Percentiles rank a stretch among this genome's conserved stretches.
Evolutionary conservation across 2,329 filamentous ascomycete species (phyloP).

Genomic region (Dactylellina sp.): DNA sequence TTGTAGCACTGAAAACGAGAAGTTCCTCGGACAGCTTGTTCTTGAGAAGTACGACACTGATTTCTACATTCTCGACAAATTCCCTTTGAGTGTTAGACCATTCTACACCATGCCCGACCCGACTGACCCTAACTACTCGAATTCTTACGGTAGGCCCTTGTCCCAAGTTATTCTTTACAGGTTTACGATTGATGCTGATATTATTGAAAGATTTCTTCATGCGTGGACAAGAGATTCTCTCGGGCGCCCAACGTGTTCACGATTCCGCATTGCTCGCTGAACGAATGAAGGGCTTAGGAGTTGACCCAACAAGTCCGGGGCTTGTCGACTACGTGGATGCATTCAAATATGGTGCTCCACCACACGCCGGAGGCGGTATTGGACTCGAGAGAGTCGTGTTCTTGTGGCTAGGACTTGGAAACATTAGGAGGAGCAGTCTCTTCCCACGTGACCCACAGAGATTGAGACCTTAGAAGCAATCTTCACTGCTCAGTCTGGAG

Average conservation of each 20-base stretch:
- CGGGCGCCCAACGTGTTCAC: conserved; percentile 91
- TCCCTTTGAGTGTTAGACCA: conserved; percentile 86
- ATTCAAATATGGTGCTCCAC: conserved; percentile 88
- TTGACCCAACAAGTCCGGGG: conserved; percentile 78
- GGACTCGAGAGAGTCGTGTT: conserved; percentile 85
- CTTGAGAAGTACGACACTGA: conserved; percentile 91
- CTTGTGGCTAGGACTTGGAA: conserved; percentile 60
- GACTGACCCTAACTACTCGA: conserved; percentile 74
- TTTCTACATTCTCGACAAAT: conserved; percentile 97
- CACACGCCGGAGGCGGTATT: conserved; percentile 89
- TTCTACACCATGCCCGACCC: conserved; percentile 91
- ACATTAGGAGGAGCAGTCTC: conserved; percentile 60
- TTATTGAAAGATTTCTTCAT: conserved; percentile 80
- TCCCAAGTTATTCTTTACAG: neutral
- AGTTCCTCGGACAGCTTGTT: conserved; percentile 87
- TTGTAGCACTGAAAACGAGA: conserved; percentile 79
- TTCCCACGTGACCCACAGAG: conserved; percentile 61
- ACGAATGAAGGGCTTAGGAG: conserved; percentile 80
- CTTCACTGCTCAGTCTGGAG: no score
- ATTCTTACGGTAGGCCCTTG: conserved; percentile 66
- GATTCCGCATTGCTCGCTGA: conserved; percentile 79
- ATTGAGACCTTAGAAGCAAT: conserved; percentile 58
- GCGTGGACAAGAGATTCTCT: conserved; percentile 90
- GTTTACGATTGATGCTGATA: conserved; percentile 17
- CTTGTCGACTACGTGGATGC: conserved; percentile 91